Conservation (phyloP, 495 filamentous ascomycete species). For the Umbilicaria muhlenbergii region DNA sequence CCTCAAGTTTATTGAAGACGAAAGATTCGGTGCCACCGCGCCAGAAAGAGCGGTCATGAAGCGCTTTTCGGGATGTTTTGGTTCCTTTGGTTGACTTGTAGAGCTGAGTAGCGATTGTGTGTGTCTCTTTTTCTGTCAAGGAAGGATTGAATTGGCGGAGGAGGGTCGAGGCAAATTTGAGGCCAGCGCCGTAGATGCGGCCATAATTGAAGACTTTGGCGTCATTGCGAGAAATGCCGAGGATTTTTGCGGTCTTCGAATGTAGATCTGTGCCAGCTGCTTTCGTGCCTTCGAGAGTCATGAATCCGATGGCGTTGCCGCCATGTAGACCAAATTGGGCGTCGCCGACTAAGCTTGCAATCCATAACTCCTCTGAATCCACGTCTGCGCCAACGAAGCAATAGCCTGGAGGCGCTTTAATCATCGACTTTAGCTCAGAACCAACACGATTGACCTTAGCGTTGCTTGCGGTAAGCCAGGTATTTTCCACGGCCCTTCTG, state of each 20-base stretch:
- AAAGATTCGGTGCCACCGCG: slow-evolving; percentile 91
- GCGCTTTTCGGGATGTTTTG: slow-evolving; percentile 50
- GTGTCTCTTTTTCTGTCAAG: slow-evolving; percentile 60
- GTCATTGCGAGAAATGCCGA: slow-evolving; percentile 86
- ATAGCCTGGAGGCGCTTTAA: slow-evolving; percentile 80
- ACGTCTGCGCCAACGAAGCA: slow-evolving; percentile 95
- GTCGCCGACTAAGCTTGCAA: slow-evolving; percentile 88
- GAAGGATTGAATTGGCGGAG: slow-evolving; percentile 84
- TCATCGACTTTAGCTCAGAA: slow-evolving; percentile 94
- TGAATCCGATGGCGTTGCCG: slow-evolving; percentile 94
- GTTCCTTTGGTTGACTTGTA: slow-evolving; percentile 83
- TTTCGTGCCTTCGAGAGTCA: slow-evolving; percentile 95
- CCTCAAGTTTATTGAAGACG: slow-evolving; percentile 95
- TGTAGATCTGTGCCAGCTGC: slow-evolving; percentile 87
- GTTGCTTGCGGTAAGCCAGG: slow-evolving; percentile 95
- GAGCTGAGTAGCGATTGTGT: slow-evolving; percentile 57
- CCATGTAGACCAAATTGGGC: slow-evolving; percentile 87
- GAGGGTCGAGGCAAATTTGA: slow-evolving; percentile 82
- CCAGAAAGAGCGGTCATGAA: slow-evolving; percentile 76
- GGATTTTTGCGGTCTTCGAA: slow-evolving; percentile 78
- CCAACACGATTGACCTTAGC: slow-evolving; percentile 91
- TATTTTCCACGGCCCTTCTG: slow-evolving; percentile 91
- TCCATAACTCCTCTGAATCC: slow-evolving; percentile 98
- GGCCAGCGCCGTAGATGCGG: slow-evolving; percentile 89
- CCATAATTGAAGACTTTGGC: slow-evolving; percentile 99